Conservation (phyloP, 371 early-diverging fungal species). For the Fennellomyces sp. region DNA sequence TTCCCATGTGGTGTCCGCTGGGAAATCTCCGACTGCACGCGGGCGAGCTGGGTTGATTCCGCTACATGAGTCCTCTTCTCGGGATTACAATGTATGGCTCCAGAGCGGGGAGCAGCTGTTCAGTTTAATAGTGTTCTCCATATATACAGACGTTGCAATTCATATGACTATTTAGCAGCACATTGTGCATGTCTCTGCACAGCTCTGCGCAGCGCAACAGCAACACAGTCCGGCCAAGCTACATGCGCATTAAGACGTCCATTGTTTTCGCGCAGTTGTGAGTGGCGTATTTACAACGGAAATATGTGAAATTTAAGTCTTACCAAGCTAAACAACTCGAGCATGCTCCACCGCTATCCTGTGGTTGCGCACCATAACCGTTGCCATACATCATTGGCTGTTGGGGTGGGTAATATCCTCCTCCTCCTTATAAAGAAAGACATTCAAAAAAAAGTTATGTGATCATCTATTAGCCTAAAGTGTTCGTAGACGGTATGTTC, state of each 20-base stretch:
- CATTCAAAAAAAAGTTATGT: neutral
- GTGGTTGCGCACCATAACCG: neutral
- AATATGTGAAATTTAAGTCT: neutral
- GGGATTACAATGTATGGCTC: too few species aligned
- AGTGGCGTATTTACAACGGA: neutral
- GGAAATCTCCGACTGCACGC: too few species aligned
- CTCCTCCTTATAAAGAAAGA: neutral
- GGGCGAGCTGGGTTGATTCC: too few species aligned
- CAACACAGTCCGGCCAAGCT: constrained; percentile 4
- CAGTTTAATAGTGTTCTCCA: neutral
- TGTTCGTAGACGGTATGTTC: too few species aligned
- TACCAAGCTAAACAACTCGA: neutral
- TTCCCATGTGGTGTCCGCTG: neutral
- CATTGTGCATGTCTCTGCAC: neutral
- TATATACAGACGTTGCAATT: neutral
- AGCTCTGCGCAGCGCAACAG: constrained; percentile 2
- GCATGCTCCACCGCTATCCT: neutral
- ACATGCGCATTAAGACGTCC: neutral
- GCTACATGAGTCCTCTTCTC: too few species aligned
- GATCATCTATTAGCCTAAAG: too few species aligned
- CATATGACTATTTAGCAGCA: neutral
- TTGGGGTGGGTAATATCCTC: constrained; percentile 1
- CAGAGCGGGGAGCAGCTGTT: too few species aligned
- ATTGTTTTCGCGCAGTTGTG: neutral
- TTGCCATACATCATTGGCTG: constrained; percentile 2